Base-by-base conservation (phyloP, 2,329 filamentous ascomycete genomes). In the Cladosporium sphaerospermum region DNA sequence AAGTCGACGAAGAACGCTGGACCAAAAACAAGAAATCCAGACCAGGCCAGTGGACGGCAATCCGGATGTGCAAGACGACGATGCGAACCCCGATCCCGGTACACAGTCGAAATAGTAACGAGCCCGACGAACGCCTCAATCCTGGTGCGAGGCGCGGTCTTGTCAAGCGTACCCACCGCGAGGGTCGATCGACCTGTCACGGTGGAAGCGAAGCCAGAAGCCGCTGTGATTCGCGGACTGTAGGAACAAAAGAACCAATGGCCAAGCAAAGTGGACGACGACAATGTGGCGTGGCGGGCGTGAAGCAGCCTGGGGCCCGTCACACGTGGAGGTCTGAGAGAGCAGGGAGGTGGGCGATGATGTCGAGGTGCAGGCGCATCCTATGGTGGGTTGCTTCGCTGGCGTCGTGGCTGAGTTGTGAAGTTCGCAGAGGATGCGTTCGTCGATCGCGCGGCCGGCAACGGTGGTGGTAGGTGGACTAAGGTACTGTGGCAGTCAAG, bases 301-400 rank as follows among this genome's bases (percentile, higher is more conserved):
- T 41, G 31, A 9, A 42, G 23, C 13, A 39, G 23, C 14, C 47
- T 42, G 37, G 47, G 36, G 36, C 8, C 16, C 37, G 28, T 32
- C 37, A 43, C 47, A 43, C 37, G 39, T 48, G 45, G 45, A 14
- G 19, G 31, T 48, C 33, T 34, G 45, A 48, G 18, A 19, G 34
- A 48, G 28, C 6, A 23, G 23, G 16, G 47, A 34, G 47, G 31
- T 39, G 19, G 47, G 47, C 13, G 43, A 50, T 50, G 47, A 43
- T 50, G 47, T 50, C 47, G 47, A 42, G 14, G 39, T 32, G 47
- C 47, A 50, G 47, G 16, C 28, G 40, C 36, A 49, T 49, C n/a
- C 36, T 49, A 23, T 28, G 46, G 46, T n/a, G 13, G 13, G 13
- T 19, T 50, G 47, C 47, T 50, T 50, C 47, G 47, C 47, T 50